Evolutionary conservation across 306 rosid species (phyloP).

Genomic region (Senna tora): DNA sequence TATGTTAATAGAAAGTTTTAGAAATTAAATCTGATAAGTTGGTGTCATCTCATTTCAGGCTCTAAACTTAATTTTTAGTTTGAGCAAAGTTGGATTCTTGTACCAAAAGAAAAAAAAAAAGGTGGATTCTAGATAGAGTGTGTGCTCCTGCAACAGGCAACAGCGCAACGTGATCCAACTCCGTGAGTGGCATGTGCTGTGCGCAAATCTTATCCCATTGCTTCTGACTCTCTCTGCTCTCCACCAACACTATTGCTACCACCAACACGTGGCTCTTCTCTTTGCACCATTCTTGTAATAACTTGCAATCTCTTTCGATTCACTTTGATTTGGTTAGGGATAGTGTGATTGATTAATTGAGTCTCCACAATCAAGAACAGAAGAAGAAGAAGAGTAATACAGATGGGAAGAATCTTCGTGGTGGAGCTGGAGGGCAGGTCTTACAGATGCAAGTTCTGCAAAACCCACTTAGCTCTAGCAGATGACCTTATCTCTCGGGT

Average conservation of each 20-base stretch:
- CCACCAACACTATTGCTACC: neutral
- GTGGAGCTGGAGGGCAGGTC: conserved; percentile 88
- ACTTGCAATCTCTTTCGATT: neutral
- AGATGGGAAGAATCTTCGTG: conserved; percentile 81
- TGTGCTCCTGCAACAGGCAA: too few species aligned
- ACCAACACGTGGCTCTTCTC: neutral
- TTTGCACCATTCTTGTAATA: neutral
- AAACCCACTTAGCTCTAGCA: conserved; percentile 76
- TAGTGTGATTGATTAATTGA: neutral
- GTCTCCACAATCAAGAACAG: neutral
- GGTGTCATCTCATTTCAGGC: too few species aligned
- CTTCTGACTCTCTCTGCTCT: neutral
- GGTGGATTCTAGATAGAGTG: too few species aligned
- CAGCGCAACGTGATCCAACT: neutral
- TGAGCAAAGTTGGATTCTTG: too few species aligned
- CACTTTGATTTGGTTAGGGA: neutral
- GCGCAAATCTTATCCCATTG: neutral
- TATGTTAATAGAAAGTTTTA: too few species aligned
- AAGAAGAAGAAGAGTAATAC: neutral
- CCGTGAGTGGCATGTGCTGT: neutral
- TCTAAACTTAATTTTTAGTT: too few species aligned
- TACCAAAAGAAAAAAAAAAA: too few species aligned
- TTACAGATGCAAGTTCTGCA: conserved; percentile 90
- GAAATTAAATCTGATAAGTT: too few species aligned
- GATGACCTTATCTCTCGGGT: conserved; percentile 84